These are phyloP conservation scores for Cryphonectria radicalis DNA, from an alignment of 2,329 filamentous ascomycete species.

Conservation along the genomic window DNA sequence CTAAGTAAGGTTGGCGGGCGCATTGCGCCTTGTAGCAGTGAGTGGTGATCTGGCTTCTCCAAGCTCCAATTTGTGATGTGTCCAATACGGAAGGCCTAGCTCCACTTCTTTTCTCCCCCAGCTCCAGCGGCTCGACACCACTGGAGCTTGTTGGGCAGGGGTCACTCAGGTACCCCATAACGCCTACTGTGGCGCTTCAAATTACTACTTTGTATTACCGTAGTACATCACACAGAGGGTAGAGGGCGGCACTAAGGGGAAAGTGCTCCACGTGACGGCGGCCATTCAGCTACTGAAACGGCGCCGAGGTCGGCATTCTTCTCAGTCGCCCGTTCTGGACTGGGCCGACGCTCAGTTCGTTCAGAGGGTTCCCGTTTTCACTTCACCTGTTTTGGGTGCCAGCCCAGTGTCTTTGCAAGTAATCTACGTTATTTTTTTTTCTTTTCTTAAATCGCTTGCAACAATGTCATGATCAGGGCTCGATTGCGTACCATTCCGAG, in stretches of 20 bases:
- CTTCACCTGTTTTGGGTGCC: neutral
- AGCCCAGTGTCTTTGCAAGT: neutral
- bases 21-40: neutral
- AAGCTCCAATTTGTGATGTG: constrained; percentile 35
- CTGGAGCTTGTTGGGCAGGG: neutral
- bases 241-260: constrained; percentile 13
- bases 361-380: neutral
- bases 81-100: constrained; percentile 30
- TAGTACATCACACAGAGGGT: neutral
- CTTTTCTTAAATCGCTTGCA: neutral
- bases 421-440: neutral
- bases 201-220: neutral
- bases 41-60: constrained; percentile 38
- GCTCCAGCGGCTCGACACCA: neutral
- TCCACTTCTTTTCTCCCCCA: neutral
- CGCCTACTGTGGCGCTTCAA: neutral
- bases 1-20: constrained; percentile 14
- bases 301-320: constrained; percentile 18
- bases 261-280: constrained; percentile 24
- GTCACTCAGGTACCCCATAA: too few species aligned
- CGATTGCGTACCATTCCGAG: constrained; percentile 7
- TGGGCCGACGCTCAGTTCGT: neutral
- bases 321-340: neutral
- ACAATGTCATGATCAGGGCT: constrained; percentile 19
- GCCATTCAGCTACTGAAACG: constrained; percentile 8